These are phyloP conservation scores for Mycoemilia scoparia DNA, from an alignment of 192 early-diverging fungal species.

Conservation along the genomic window DNA sequence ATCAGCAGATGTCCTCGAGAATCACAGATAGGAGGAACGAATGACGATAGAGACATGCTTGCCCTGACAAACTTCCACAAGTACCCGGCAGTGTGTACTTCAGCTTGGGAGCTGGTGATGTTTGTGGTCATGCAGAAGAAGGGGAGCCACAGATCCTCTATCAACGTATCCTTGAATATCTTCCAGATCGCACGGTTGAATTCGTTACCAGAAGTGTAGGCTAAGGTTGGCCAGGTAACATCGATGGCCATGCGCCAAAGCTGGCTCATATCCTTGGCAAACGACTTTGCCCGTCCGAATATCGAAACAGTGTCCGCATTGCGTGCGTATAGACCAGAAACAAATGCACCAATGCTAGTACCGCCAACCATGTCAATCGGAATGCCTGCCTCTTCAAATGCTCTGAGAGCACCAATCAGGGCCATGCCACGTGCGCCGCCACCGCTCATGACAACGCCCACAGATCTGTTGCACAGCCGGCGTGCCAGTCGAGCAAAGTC, in stretches of 20 bases:
- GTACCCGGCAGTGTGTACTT: slow-evolving; percentile 78
- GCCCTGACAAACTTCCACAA: slow-evolving; percentile 96
- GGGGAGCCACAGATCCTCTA: slow-evolving; percentile 96
- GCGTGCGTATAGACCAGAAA: slow-evolving; percentile 82
- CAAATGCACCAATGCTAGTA: slow-evolving; percentile 92
- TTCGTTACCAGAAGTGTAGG: slow-evolving; percentile 82
- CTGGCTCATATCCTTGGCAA: slow-evolving; percentile 57
- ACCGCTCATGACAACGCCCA: slow-evolving; percentile 88
- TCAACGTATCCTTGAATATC: slow-evolving; percentile 75
- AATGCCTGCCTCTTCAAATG: slow-evolving; percentile 92
- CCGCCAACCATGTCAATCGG: slow-evolving; percentile 97
- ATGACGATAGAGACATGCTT: slow-evolving; percentile 93
- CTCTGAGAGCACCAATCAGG: slow-evolving; percentile 80
- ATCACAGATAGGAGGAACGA: slow-evolving; percentile 89
- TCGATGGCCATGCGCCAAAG: slow-evolving; percentile 83
- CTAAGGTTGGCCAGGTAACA: slow-evolving; percentile 84
- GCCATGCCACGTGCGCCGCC: slow-evolving; percentile 92
- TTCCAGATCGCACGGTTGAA: slow-evolving; percentile 96
- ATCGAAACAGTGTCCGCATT: slow-evolving; percentile 76
- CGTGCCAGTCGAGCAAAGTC: slow-evolving; percentile 71
- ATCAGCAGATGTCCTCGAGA: slow-evolving; percentile 86
- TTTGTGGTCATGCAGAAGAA: slow-evolving; percentile 93
- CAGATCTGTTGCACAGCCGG: slow-evolving; percentile 74
- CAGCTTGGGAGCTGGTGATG: slow-evolving; percentile 87
- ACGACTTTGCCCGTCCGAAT: slow-evolving; percentile 68